Conservation (phyloP, 768 basidiomycete genomes). For the Podaxis sp. region DNA sequence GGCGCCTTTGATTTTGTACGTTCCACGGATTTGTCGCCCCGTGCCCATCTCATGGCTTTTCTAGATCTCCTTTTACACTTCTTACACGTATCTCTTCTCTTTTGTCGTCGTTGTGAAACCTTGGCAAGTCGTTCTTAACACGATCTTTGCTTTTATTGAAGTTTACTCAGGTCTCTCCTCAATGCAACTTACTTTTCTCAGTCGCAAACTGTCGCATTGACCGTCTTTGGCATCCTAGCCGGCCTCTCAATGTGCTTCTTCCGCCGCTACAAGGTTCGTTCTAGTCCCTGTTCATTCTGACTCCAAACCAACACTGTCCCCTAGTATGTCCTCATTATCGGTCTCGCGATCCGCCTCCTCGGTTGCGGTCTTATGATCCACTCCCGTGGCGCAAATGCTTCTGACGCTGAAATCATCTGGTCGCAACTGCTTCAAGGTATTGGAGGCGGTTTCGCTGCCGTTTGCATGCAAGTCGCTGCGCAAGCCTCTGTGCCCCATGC, state of each 20-base stretch:
- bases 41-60: not conserved
- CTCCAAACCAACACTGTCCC: not conserved
- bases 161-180: conserved; percentile 40
- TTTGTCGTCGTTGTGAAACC: conserved; percentile 52
- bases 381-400: conserved; percentile 57
- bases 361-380: conserved; percentile 70
- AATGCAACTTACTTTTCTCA: conserved; percentile 62
- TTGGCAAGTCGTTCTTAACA: conserved; percentile 27
- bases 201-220: conserved; percentile 55
- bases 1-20: conserved; percentile 62
- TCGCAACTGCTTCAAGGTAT: conserved; percentile 71
- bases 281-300: not conserved
- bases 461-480: conserved; percentile 52
- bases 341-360: conserved; percentile 54
- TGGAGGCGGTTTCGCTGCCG: conserved; percentile 67
- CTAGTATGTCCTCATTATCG: conserved; percentile 47
- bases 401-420: conserved; percentile 52
- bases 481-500: conserved; percentile 62
- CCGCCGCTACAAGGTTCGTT: conserved; percentile 46
- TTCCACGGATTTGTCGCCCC: not conserved
- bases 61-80: conserved; percentile 62
- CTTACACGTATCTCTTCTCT: conserved; percentile 70
- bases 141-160: not conserved
- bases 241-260: conserved; percentile 52
- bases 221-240: conserved; percentile 58